Evolutionary conservation across 495 filamentous ascomycete species (phyloP).

Genomic region (Hypoxylon intermedium): DNA sequence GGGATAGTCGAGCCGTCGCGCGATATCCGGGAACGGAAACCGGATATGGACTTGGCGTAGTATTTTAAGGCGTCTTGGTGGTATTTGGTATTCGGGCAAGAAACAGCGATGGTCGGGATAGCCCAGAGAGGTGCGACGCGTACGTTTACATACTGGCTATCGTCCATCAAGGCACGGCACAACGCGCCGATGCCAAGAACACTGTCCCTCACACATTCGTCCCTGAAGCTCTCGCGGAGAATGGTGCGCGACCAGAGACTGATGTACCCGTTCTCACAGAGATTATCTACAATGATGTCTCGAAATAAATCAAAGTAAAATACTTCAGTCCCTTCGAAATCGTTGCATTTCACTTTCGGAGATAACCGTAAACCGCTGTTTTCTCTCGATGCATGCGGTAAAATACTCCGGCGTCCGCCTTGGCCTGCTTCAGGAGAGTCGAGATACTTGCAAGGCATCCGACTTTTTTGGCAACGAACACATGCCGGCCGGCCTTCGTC

Average conservation of each 20-base stretch:
- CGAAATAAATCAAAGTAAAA: constrained; percentile 34
- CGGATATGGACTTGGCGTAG: constrained; percentile 27
- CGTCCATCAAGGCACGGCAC: constrained; percentile 15
- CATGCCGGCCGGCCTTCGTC: constrained; percentile 59
- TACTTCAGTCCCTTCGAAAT: constrained; percentile 10
- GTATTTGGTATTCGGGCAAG: constrained; percentile 3
- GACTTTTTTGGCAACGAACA: constrained; percentile 51
- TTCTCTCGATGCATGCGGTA: not conserved
- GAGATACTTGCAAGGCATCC: constrained; percentile 15
- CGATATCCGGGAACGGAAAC: constrained; percentile 18
- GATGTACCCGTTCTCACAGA: constrained; percentile 21
- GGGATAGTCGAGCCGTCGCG: constrained; percentile 6
- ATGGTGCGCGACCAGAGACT: constrained; percentile 28
- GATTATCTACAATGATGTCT: constrained; percentile 16
- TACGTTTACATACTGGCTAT: not conserved
- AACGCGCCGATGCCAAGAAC: constrained; percentile 29
- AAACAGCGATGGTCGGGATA: constrained; percentile 2
- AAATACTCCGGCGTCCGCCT: not conserved
- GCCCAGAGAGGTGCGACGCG: constrained; percentile 4
- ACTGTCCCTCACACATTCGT: constrained; percentile 30
- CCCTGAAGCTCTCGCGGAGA: constrained; percentile 25
- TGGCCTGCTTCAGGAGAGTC: not conserved
- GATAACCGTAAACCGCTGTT: not conserved
- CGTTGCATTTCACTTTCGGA: not conserved
- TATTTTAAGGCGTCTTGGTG: constrained; percentile 21